Percentiles rank a stretch among this genome's conserved stretches.
Evolutionary conservation across 441 rosid species (phyloP).

Genomic region (Hura crepitans): DNA sequence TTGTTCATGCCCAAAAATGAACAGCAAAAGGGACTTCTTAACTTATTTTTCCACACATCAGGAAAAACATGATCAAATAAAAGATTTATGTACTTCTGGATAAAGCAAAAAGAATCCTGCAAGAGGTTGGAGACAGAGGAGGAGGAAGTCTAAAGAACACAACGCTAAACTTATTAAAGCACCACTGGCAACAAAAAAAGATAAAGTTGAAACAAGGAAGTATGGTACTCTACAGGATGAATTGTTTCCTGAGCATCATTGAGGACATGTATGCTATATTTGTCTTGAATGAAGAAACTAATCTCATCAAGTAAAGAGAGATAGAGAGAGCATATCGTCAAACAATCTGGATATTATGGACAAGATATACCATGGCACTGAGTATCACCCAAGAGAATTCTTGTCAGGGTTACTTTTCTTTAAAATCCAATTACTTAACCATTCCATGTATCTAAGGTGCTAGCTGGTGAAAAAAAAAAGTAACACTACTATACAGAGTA

Average conservation of each 20-base stretch:
- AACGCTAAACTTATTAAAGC: too few species aligned
- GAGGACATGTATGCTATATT: too few species aligned
- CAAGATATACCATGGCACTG: background rate
- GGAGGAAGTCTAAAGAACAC: too few species aligned
- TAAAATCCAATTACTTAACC: background rate
- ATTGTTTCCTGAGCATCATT: too few species aligned
- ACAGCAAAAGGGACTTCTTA: background rate
- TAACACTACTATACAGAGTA: background rate
- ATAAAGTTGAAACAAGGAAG: too few species aligned
- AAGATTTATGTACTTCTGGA: background rate
- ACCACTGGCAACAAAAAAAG: too few species aligned
- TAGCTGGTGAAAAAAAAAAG: background rate
- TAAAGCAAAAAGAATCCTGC: background rate
- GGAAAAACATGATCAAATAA: background rate
- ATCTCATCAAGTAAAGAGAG: background rate
- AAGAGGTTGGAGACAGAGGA: background rate
- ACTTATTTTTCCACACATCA: background rate
- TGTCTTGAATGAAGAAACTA: too few species aligned
- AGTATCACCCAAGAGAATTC: background rate
- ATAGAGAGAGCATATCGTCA: background rate
- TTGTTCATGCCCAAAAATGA: constrained; percentile 6
- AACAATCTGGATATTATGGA: background rate
- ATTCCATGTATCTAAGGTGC: background rate
- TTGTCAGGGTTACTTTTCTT: background rate
- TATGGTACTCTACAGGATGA: too few species aligned